Percentiles rank a stretch among this genome's conserved stretches.
These are phyloP conservation scores for Cercospora canescens DNA, from an alignment of 2,329 filamentous ascomycete genomes.

Conservation along the genomic window DNA sequence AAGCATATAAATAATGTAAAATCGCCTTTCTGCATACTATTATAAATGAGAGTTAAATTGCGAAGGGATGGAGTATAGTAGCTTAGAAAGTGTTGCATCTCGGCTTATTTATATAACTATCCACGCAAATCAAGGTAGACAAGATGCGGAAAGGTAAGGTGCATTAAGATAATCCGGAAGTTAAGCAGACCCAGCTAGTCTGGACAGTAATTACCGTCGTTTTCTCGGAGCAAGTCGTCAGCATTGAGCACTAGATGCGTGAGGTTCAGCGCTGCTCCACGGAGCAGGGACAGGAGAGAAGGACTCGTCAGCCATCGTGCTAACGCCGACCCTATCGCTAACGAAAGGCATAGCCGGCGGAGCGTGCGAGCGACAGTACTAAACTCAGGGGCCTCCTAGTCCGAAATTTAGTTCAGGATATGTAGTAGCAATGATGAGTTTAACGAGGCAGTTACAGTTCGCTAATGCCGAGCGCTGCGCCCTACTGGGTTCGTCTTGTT, in stretches of 20 bases:
- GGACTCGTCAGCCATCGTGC: neutral
- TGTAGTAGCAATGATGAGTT: neutral
- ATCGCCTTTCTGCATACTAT: neutral
- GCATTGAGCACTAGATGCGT: neutral
- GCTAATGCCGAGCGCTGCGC: neutral
- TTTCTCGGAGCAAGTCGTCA: neutral
- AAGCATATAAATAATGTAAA: neutral
- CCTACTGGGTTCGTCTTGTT: neutral
- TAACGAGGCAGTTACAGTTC: neutral
- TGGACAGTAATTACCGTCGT: neutral
- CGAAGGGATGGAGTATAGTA: neutral
- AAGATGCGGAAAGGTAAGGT: neutral
- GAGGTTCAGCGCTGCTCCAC: neutral
- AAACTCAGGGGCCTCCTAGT: neutral
- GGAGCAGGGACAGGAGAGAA: neutral
- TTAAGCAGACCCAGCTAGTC: neutral
- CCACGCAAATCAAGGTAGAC: neutral
- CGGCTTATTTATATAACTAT: neutral
- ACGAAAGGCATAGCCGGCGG: neutral
- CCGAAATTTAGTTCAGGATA: neutral
- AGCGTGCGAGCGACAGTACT: neutral
- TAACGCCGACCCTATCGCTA: neutral
- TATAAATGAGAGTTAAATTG: neutral
- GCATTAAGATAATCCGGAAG: neutral
- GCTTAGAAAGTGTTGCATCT: neutral